These are phyloP conservation scores for Cylindrotheca fusiformis DNA, from an alignment of 108 stramenopile genomes.

Conservation along the genomic window DNA sequence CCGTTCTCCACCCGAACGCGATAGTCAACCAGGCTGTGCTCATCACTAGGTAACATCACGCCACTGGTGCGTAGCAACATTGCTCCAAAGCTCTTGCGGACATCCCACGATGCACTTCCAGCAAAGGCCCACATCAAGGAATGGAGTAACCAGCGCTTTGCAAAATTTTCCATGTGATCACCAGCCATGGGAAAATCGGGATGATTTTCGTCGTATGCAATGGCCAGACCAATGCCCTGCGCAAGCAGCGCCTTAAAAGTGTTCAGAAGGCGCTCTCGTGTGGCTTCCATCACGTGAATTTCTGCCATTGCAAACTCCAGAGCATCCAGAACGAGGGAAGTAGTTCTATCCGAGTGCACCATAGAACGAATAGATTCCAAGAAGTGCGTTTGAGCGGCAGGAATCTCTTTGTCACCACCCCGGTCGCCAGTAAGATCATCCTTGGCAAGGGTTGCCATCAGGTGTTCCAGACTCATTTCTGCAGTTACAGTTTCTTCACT, in stretches of 20 bases:
- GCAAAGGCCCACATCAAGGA: conserved; percentile 94
- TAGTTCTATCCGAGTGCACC: conserved; percentile 54
- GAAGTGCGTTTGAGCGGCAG: conserved; percentile 72
- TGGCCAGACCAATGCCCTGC: conserved; percentile 80
- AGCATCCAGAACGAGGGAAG: conserved; percentile 77
- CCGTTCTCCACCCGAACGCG: conserved; percentile 92
- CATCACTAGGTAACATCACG: conserved; percentile 52
- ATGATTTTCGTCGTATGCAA: conserved; percentile 95
- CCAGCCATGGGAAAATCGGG: conserved; percentile 95
- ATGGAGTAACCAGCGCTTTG: conserved; percentile 90
- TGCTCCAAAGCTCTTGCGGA: conserved; percentile 77
- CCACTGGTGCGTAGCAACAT: conserved; percentile 77
- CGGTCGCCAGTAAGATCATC: conserved; percentile 47
- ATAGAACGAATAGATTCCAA: conserved; percentile 58
- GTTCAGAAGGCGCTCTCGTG: conserved; percentile 79
- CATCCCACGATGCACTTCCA: conserved; percentile 81
- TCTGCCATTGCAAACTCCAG: conserved; percentile 70
- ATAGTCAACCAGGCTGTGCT: conserved; percentile 70
- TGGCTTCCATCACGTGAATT: conserved; percentile 90
- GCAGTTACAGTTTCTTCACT: conserved; percentile 86
- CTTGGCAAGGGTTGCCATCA: conserved; percentile 48
- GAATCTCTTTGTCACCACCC: conserved; percentile 31
- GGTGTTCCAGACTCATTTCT: conserved; percentile 72
- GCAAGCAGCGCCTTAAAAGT: conserved; percentile 88
- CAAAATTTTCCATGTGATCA: conserved; percentile 92